Conservation (phyloP, 2,329 filamentous ascomycete genomes). For the Colletotrichum godetiae region DNA sequence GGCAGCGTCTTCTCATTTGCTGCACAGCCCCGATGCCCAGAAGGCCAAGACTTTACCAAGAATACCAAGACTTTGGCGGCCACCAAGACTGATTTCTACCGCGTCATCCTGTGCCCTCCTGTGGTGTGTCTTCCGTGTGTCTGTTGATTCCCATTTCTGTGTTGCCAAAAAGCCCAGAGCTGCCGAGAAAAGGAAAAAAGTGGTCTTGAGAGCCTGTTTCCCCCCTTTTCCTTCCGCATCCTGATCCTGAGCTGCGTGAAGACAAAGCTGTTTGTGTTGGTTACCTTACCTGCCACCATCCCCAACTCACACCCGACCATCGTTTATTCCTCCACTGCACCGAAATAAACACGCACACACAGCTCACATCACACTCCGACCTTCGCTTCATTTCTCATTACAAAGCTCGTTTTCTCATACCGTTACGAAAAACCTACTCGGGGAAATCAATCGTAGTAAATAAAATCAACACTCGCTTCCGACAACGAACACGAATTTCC, state of each 20-base stretch:
- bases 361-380: background rate
- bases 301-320: background rate
- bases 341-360: background rate
- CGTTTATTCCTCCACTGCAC: background rate
- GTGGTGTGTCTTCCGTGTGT: background rate
- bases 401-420: background rate
- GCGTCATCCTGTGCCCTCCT: constrained; percentile 30
- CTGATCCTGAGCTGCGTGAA: background rate
- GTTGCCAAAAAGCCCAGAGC: background rate
- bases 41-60: constrained; percentile 37
- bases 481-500: background rate
- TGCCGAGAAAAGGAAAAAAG: constrained; percentile 1
- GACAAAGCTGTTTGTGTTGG: background rate
- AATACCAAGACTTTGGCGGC: constrained; percentile 37
- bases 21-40: constrained; percentile 38
- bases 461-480: background rate
- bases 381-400: background rate
- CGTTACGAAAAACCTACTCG: background rate
- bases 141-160: constrained; percentile 5
- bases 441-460: background rate
- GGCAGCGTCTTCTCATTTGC: constrained; percentile 30
- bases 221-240: constrained; percentile 4
- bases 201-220: constrained; percentile 6
- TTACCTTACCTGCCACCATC: constrained; percentile 5
- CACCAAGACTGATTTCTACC: constrained; percentile 34